Base-by-base conservation (phyloP, 2,329 filamentous ascomycete species). In the Onygena corvina region DNA sequence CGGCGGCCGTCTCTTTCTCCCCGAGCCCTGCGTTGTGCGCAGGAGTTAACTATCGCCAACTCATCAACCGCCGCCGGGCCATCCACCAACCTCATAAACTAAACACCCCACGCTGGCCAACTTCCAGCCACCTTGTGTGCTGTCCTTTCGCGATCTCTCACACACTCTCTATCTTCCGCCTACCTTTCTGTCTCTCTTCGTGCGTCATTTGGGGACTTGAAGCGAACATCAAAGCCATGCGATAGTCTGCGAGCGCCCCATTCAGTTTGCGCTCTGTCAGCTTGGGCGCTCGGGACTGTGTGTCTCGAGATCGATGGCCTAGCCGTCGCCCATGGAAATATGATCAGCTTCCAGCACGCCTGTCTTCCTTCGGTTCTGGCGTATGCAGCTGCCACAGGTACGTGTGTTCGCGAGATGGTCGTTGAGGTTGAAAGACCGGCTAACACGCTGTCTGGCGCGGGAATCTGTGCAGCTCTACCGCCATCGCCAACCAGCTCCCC, bases 321-420 rank as follows among this genome's bases (percentile, higher is more conserved):
- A 53, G 54, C 53, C 55, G 55, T 59, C 55, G 59, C 56, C 60
- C 59, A 62, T 61, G 61, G 61, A 62, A 65, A 66, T 59, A 69
- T 68, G 66, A 62, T 65, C 60, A 62, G 63, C 64, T 59, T 60
- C 57, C 64, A 64, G 59, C 58, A 59, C 55, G 59, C 59, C 57
- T 63, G 58, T 64, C 58, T 54, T 57, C 59, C 62, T 52, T 63
- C 60, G 47, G 56, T 58, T 57, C 55, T 63, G 59, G 60, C 60
- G 53, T 60, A 63, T 56, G 57, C 60, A 53, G 48, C 54, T 29
- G 53, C 54, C 49, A 64, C 59, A 52, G 64, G 66, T 68, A 63
- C 52, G 64, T 64, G 50, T 40, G 21, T 4, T 31, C 9, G n/a
- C 3, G 29, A n/a, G n/a, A n/a, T n/a, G n/a, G n/a, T n/a, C n/a